Conservation (phyloP, 352 stramenopile genomes). For the Phytophthora ramorum region DNA sequence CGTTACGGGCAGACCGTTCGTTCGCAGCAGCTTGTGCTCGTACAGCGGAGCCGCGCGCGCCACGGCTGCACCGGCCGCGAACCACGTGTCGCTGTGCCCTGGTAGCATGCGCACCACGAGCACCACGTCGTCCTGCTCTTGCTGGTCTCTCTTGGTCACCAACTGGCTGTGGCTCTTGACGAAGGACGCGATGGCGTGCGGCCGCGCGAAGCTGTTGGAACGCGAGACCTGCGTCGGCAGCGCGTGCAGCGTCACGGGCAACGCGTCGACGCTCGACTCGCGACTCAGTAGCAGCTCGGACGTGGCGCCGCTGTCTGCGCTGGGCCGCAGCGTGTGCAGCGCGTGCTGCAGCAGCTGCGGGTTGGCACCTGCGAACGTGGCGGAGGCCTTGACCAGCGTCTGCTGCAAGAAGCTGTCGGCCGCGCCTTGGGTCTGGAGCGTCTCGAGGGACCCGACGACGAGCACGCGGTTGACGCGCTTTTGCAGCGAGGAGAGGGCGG, state of each 20-base stretch:
- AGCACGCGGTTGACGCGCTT: conserved; percentile 62
- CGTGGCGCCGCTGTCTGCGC: conserved; percentile 53
- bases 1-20: conserved; percentile 39
- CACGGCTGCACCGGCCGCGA: conserved; percentile 63
- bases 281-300: conserved; percentile 52
- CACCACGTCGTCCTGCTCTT: conserved; percentile 40
- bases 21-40: conserved; percentile 54
- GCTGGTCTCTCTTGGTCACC: conserved; percentile 22
- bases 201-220: conserved; percentile 73
- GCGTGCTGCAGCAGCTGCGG: conserved; percentile 60
- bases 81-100: conserved; percentile 60
- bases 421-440: conserved; percentile 42
- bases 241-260: conserved; percentile 63
- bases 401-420: conserved; percentile 47
- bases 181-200: conserved; percentile 77
- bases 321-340: conserved; percentile 44
- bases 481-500: conserved; percentile 23
- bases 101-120: conserved; percentile 68
- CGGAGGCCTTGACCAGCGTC: conserved; percentile 36
- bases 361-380: conserved; percentile 42
- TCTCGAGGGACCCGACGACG: conserved; percentile 57
- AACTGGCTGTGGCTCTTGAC: conserved; percentile 58
- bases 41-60: conserved; percentile 57
- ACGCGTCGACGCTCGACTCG: conserved; percentile 29
- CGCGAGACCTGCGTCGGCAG: conserved; percentile 70